Evolutionary conservation across 2,329 filamentous ascomycete genomes (phyloP), one percentile per base, ranked within the genome.

Genomic region (Rhinocladiella similis): DNA sequence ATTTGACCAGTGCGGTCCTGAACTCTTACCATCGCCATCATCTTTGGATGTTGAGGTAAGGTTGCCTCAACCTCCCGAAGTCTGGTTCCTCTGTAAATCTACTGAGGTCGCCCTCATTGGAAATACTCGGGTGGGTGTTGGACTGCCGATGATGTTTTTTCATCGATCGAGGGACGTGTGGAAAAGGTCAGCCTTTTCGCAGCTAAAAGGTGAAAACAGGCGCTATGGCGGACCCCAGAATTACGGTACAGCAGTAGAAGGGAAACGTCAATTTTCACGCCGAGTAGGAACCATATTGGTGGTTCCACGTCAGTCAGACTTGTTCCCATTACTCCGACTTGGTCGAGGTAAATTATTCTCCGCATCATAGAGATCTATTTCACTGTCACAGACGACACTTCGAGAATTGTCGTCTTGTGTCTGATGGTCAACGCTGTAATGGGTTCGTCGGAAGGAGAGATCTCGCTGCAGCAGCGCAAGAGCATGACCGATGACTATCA

Each of bases 401-500:
- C 10, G 29, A 33, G 29, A 9, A 12, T 33, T 33, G 29, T 33
- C 5, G 12, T 20, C 14, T 46, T 46, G 12, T n/a, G n/a, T n/a
- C 29, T 9, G n/a, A 9, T 27, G 29, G 6, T 16, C 22, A 16
- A 14, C 10, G n/a, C n/a, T 27, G 10, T 13, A 7, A 46, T 46
- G 43, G 43, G 10, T 3, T 27, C 43, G 19, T 14, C 43, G 7
- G 10, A 22, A 1, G 43, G 25, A 22, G 43, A 46, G 4, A 3
- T 16, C 43, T 46, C 43, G 20, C 25, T 29, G 20, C 43, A 14
- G 36, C 45, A 60, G 41, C 43, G 38, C 12, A 29, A 53, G 27
- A 53, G 49, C 20, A 60, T 56, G 54, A 55, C 52, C 13, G 36
- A 41, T 29, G 60, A 62, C 39, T 64, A 60, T 50, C 42, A 46